A percentile compares a stretch with the other conserved stretches of the same genome.
Evolutionary conservation across 2,329 filamentous ascomycete species (phyloP).

Genomic region (Fusarium heterosporum): DNA sequence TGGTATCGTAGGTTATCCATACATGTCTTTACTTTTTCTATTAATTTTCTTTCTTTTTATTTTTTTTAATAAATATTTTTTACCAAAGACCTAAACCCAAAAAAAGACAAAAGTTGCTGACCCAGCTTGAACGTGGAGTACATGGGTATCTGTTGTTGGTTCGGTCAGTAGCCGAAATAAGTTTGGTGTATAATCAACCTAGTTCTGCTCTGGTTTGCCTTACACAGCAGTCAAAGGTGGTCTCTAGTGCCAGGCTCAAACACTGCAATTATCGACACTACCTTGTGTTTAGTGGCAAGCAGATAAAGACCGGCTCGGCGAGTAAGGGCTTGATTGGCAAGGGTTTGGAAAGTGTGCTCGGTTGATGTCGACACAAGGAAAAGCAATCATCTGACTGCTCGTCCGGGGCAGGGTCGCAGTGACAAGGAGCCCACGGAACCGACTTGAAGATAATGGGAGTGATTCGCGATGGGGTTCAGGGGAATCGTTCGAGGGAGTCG

Average conservation of each 20-base stretch:
- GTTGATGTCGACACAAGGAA: constrained; percentile 34
- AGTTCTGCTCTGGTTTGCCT: background rate
- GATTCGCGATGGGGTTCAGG: constrained; percentile 22
- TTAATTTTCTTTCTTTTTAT: too few relatives aligned
- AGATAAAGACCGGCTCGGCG: constrained; percentile 27
- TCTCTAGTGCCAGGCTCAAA: background rate
- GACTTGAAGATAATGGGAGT: constrained; percentile 20
- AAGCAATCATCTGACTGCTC: constrained; percentile 45
- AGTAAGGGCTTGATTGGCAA: constrained; percentile 20
- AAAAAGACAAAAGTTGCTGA: background rate
- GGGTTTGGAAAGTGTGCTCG: constrained; percentile 13
- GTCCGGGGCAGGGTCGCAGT: constrained; percentile 31
- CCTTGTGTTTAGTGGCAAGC: constrained; percentile 27
- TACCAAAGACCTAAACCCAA: too few relatives aligned
- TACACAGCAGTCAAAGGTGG: background rate
- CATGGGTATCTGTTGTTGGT: background rate
- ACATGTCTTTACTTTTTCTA: constrained; percentile 5
- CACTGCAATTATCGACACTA: background rate
- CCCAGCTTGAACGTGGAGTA: too few relatives aligned
- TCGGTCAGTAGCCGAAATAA: constrained; percentile 6
- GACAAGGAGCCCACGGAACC: constrained; percentile 27
- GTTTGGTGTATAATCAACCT: background rate
- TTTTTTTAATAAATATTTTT: too few relatives aligned
- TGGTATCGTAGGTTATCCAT: too few relatives aligned
- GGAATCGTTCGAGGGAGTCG: constrained; percentile 18